These are phyloP conservation scores for Rhizopogon sp. DNA, from an alignment of 768 basidiomycete species.

Conservation along the genomic window DNA sequence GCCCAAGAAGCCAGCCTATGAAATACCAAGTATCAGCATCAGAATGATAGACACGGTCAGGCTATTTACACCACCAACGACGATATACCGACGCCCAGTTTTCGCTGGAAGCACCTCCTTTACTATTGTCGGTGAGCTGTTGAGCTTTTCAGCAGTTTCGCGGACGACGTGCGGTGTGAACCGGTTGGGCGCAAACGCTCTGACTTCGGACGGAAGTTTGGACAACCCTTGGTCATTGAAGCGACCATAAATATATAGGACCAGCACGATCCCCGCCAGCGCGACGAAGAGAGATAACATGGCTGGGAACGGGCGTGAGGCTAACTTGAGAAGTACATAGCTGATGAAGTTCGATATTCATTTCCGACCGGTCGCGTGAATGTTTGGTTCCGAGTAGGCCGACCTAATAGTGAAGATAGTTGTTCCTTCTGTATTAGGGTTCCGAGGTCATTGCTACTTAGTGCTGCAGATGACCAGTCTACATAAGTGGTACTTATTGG, in stretches of 20 bases:
- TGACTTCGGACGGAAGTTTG: slow-evolving; percentile 43
- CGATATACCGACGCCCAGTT: slow-evolving; percentile 72
- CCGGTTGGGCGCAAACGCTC: slow-evolving; percentile 48
- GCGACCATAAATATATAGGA: slow-evolving; percentile 33
- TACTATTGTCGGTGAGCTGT: slow-evolving; percentile 28
- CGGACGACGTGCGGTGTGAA: slow-evolving; percentile 38
- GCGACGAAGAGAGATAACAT: slow-evolving; percentile 15
- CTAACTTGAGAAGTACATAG: neutral
- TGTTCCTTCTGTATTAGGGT: too few relatives aligned
- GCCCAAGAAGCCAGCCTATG: slow-evolving; percentile 68
- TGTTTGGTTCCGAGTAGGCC: too few relatives aligned
- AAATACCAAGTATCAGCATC: neutral
- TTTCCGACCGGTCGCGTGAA: too few relatives aligned
- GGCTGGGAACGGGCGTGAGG: neutral
- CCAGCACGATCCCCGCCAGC: slow-evolving; percentile 2
- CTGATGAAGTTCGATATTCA: too few relatives aligned
- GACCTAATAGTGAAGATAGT: too few relatives aligned
- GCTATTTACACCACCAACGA: slow-evolving; percentile 64
- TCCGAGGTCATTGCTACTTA: too few relatives aligned
- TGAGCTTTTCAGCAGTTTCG: slow-evolving; percentile 33
- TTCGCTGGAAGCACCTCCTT: slow-evolving; percentile 52
- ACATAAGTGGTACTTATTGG: too few relatives aligned
- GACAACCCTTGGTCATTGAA: slow-evolving; percentile 53
- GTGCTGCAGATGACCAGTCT: too few relatives aligned
- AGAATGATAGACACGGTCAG: neutral